Evolutionary conservation across 2,329 filamentous ascomycete genomes (phyloP).

Genomic region (Bipolaris bicolor): DNA sequence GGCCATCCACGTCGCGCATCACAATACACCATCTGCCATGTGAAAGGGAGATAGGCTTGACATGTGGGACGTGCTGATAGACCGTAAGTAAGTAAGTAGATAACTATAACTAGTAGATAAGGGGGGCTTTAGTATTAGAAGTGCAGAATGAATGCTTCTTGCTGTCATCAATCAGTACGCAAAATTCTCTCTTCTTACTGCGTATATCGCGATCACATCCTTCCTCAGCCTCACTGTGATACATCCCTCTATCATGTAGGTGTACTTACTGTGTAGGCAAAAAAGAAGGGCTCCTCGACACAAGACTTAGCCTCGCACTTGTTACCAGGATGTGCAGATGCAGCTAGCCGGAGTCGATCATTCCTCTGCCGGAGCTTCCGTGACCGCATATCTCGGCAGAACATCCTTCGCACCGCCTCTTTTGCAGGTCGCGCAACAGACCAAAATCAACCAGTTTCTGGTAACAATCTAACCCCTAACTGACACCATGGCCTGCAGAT

Average conservation of each 20-base stretch:
- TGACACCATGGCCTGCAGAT: slow-evolving; percentile 47
- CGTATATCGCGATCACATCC: too few species aligned
- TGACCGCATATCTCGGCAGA: slow-evolving; percentile 16
- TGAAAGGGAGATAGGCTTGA: background rate
- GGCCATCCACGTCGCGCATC: background rate
- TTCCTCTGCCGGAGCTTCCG: slow-evolving; percentile 34
- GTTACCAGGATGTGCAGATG: slow-evolving; percentile 44
- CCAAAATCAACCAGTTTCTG: slow-evolving; percentile 50
- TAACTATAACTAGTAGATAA: too few species aligned
- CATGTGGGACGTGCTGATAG: background rate
- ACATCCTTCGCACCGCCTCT: slow-evolving; percentile 37
- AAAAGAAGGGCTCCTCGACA: too few species aligned
- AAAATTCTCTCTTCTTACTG: too few species aligned
- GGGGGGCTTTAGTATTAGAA: too few species aligned
- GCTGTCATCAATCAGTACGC: too few species aligned
- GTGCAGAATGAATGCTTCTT: too few species aligned
- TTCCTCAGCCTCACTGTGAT: background rate
- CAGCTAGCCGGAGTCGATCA: slow-evolving; percentile 38
- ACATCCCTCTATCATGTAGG: background rate
- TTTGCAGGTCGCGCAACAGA: slow-evolving; percentile 48
- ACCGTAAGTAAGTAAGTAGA: too few species aligned
- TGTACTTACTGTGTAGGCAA: too few species aligned
- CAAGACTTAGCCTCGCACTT: too few species aligned
- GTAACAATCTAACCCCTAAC: slow-evolving; percentile 49
- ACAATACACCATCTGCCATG: background rate